Base-by-base conservation (phyloP, 768 basidiomycete species). In the Paxillus rubicundulus region DNA sequence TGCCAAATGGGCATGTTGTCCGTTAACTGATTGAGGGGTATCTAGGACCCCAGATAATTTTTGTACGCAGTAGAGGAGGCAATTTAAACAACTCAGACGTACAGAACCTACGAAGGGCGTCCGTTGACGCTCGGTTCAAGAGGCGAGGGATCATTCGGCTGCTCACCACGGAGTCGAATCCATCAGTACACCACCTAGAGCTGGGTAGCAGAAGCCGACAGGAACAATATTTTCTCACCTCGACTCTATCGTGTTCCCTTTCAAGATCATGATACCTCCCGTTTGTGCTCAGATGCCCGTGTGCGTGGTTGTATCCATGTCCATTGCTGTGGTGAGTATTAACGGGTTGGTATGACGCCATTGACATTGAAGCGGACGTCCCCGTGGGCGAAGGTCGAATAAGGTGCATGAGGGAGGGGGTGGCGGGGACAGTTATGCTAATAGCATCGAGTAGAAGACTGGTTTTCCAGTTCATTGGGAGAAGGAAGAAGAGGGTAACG, bases 401-500 rank as follows among this genome's bases (percentile, higher is more conserved):
- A 41, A 69, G 67, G 40, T 66, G 68, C 41, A 70, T 50, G 52
- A 69, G 49, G 0, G 70, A 71, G 9, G 68, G 68, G 1, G 65
- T 69, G 20, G 57, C 68, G 17, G 70, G 68, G 2, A 71, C 54
- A 7, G 68, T 39, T 41, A 69, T 67, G 51, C 62, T 71, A 14
- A 69, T 69, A 7, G 68, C 68, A 21, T 69, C 68, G 40, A 69
- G 64, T 20, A 69, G 70, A 9, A 69, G 64, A 45, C 68, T 69
- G 21, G 38, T 32, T 14, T 24, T 14, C 21, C 21, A 24, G 21
- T 24, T 24, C 21, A 24, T 24, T 5, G 21, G 5, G 21, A 24
- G 21, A 24, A 24, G 21, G 21, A 24, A 24, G 21, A 24, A 24
- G 21, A 24, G 5, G 21, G 21, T 24, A 24, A 38, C 20, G 24